Evolutionary conservation across 805 yeast species (phyloP), one percentile per base, ranked within the genome.

Genomic region (Torulaspora delbrueckii): DNA sequence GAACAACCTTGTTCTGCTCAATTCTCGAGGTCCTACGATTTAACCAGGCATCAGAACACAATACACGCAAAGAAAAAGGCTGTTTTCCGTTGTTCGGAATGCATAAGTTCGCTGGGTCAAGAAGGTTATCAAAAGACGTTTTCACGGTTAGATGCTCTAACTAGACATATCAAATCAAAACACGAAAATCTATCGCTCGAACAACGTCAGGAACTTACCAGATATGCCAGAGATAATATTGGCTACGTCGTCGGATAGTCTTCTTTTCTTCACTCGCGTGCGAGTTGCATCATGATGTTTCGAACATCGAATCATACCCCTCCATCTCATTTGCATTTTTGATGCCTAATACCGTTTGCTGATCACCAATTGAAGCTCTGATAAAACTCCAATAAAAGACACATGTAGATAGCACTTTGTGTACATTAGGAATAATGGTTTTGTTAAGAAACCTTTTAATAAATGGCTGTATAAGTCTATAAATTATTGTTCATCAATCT

Each of bases 21-120:
- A 58, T 91, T 91, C 61, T 88, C 97, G 13, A 78, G 99, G 60
- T 95, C 96, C 14, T 91, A 91, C 63, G 99, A 91, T 70, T 73
- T 91, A 59, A 84, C 90, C 22, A 79, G 99, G 57, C 99, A 91
- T 66, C 96, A 91, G 66, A 96, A 91, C 59, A 93, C 98, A 0
- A 90, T 91, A 44, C 99, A 91, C 65, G 93, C 97, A 1, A 75
- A 85, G 39, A 84, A 83, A 63, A 84, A 91, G 67, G 85, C 85
- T 57, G 80, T 84, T 40, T 93, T 82, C 72, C 81, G 85, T 62
- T 91, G 99, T 66, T 81, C 81, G 55, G 81, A 84, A 37, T 91
- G 99, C 69, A 93, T 68, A 18, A 57, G 63, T 44, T 66, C 70
- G 2, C 61, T 67, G 24, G 74, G 73, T 14, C 63, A 66, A 10